Conservation (phyloP, 2,329 filamentous ascomycete species). For the Arthrinium puccinioides region DNA sequence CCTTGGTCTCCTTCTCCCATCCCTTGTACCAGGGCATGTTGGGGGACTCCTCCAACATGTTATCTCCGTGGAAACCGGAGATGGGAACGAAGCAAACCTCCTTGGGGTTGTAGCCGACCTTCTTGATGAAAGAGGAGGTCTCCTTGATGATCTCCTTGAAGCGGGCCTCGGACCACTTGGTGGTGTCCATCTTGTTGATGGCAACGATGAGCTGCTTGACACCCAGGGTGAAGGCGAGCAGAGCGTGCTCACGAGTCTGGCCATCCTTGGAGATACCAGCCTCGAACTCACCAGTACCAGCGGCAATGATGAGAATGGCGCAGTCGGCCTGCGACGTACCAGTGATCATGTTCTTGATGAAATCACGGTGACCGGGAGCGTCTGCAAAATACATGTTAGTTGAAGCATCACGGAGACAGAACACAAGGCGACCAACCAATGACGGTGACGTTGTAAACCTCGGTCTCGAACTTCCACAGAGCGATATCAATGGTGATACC, state of each 20-base stretch:
- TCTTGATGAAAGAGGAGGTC: constrained; percentile 99
- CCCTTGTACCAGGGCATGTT: constrained; percentile 99
- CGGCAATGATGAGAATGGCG: constrained; percentile 99
- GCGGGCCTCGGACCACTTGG: constrained; percentile 95
- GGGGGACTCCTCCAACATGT: constrained; percentile 86
- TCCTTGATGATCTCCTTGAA: constrained; percentile 99
- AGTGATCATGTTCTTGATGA: constrained; percentile 99
- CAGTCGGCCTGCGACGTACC: constrained; percentile 99
- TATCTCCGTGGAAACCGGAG: constrained; percentile 99
- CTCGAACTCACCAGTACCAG: constrained; percentile 99
- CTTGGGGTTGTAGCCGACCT: constrained; percentile 99
- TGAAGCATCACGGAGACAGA: not conserved
- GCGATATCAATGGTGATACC: constrained; percentile 99
- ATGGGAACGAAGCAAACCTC: constrained; percentile 96
- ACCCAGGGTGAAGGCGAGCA: constrained; percentile 99
- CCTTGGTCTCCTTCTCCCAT: constrained; percentile 81
- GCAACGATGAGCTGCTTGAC: constrained; percentile 99
- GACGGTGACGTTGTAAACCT: constrained; percentile 96
- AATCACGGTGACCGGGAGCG: constrained; percentile 99
- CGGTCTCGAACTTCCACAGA: constrained; percentile 99
- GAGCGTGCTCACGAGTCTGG: constrained; percentile 99
- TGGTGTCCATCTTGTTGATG: constrained; percentile 99
- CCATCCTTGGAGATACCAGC: constrained; percentile 99
- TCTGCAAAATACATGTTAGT: constrained; percentile 41
- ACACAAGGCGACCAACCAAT: constrained; percentile 58